Evolutionary conservation across 169 alveolate species (phyloP).

Genomic region (Neospora caninum): DNA sequence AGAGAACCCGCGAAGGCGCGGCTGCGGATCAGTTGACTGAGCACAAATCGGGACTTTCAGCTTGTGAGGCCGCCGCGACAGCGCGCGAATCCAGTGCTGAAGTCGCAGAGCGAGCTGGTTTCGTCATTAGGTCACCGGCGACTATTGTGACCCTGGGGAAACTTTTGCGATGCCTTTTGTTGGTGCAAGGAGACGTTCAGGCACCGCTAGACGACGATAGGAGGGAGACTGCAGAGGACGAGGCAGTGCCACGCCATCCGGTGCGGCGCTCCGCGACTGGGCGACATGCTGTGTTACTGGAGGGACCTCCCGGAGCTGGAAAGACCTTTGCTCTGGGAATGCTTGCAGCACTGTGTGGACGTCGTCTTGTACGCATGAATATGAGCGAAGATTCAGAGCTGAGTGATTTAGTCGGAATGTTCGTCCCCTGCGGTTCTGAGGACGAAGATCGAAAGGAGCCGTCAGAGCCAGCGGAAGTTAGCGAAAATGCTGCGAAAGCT

Average conservation of each 20-base stretch:
- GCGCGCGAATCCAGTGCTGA: background rate
- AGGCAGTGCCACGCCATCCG: too few species aligned
- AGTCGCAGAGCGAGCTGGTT: conserved; percentile 9
- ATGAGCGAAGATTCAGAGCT: conserved; percentile 97
- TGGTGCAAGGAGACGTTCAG: conserved; percentile 37
- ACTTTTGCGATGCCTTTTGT: conserved; percentile 61
- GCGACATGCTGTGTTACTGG: conserved; percentile 93
- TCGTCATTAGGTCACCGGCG: background rate
- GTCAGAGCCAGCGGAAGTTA: background rate
- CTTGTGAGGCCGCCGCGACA: background rate
- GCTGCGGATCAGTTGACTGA: too few species aligned
- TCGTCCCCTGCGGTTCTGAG: conserved; percentile 79
- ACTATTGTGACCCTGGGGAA: conserved; percentile 45
- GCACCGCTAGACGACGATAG: background rate
- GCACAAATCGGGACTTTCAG: too few species aligned
- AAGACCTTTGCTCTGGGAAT: conserved; percentile 95
- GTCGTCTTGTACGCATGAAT: conserved; percentile 91
- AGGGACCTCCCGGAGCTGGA: conserved; percentile 99
- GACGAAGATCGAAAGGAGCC: conserved; percentile 1
- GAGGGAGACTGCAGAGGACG: background rate
- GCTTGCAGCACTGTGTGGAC: conserved; percentile 88
- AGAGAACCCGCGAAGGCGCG: too few species aligned
- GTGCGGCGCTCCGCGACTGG: conserved; percentile 28
- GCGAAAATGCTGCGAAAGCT: background rate
- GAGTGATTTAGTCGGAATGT: conserved; percentile 87